Base-by-base conservation (phyloP, 2,329 filamentous ascomycete genomes). In the Anisogramma anomala region DNA sequence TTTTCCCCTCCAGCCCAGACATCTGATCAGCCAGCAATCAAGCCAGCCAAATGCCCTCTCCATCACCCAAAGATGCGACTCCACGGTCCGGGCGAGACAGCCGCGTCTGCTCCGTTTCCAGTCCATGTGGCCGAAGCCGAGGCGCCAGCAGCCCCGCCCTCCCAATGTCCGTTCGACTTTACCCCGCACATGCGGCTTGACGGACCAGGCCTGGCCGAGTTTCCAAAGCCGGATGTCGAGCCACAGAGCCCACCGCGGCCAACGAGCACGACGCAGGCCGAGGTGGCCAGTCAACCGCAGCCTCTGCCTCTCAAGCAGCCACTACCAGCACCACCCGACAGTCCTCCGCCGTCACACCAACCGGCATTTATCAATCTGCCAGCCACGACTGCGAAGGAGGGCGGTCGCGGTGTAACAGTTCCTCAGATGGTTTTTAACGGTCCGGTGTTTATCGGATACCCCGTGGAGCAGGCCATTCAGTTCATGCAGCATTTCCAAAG, bases 371-470 rank as follows among this genome's bases (percentile, higher is more conserved):
- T 79, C 50, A 71, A 71, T 48, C 56, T 68, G 28, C 48, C 43
- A 30, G 54, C 31, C 38, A 15, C 32, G 40, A 47, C 60, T 27
- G 38, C 53, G 35, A 58, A 64, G 49, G 53, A 53, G 39, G 50
- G 50, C 5, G 53, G 52, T 36, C 49, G 50, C 6, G 47, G 48
- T 28, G 55, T 52, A 8, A 50, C 51, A 17, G 43, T 48, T 8
- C 74, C 84, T 8, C 80, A 82, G 52, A 82, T 95, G 74, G 69
- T 93, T 0, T 94, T 95, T 55, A 94, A 84, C 7, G 89, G 89
- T 0, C 89, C 89, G 0, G 87, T 95, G 0, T 95, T 95, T 55
- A 85, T 96, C 52, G 89, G 89, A 0, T 95, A 94, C 54, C 78
- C 82, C 8, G 74, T 86, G 47, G 84, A 93, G 45, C 80, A 93